Base-by-base conservation (phyloP, 2,329 filamentous ascomycete genomes). In the Dichotomopilus funicola region DNA sequence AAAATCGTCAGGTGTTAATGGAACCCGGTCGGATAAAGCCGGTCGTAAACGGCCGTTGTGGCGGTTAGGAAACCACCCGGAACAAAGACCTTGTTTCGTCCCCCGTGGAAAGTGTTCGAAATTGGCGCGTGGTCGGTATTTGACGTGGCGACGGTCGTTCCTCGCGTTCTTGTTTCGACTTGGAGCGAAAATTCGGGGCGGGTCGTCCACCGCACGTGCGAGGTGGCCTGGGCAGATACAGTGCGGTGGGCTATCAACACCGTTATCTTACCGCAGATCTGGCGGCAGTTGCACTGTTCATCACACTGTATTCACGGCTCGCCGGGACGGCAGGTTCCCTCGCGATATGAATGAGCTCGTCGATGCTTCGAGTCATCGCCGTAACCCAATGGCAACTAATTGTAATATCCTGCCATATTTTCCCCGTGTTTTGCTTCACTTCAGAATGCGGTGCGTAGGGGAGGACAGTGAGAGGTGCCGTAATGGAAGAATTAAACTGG, bases 151-250 rank as follows among this genome's bases (percentile, higher is more conserved):
- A 12, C 34, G 47, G 9, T 10, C 19, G 9, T 36, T 4, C 31
- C 45, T 46, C 48, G 48, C 53, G 53, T 55, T 46, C 9, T 27
- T 11, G n/a, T 12, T 8, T 35, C 41, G 50, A 27, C 34, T 50
- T 42, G 47, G 27, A 12, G 13, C 19, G 41, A 45, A 42, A 51
- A 55, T 50, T 50, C 46, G 50, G 46, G 35, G 47, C 19, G 47
- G 10, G 41, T 11, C 31, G 12, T 8, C 33, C 10, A 2, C 37
- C 38, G 42, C 51, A 53, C 51, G 37, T 46, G 44, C 45, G 33
- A 31, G 12, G 6, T 44, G n/a, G 33, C 9, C n/a, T n/a, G 12
- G 5, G 31, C 9, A 33, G 2, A 11, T n/a, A 52, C 51, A 7
- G 53, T 51, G 53, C 34, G n/a, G 3, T 10, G 11, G 11, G 4